Evolutionary conservation across 768 basidiomycete species (phyloP), one percentile per base, ranked within the genome.

Genomic region (Xerocomus spinulosus): DNA sequence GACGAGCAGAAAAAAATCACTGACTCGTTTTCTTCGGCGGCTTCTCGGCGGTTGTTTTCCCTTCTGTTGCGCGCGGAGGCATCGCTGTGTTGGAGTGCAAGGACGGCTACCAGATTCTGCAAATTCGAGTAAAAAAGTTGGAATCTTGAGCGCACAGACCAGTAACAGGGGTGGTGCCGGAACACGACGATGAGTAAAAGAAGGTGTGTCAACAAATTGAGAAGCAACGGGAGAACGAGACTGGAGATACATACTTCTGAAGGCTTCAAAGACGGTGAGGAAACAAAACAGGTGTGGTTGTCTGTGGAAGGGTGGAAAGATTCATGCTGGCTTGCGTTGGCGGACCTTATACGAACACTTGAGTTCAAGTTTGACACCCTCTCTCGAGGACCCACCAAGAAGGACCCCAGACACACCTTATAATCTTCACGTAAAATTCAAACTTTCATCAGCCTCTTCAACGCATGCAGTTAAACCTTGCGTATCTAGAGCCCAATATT

Each of bases 331-430:
- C 69, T 72, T 64, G 70, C 68, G 66, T 70, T 71, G 68, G 54
- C 79, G 77, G 78, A 73, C 76, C 78, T 81, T 80, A 79, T 80
- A 80, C 70, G 62, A 72, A 60, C 53, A 55, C 46, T 55, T 45
- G 46, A 62, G 50, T 61, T 48, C 54, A 39, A 50, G 55, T 61
- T 57, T 56, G 61, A 56, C 56, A 43, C 26, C 10, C 41, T 26
- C 51, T 54, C 37, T 53, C 49, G 47, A 58, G 58, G 54, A 54
- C 61, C 54, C 45, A 41, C 51, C 44, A 6, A 26, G 24, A 10
- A 25, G 49, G 64, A 68, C 65, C 65, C 67, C 67, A 23, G 55
- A 58, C 60, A 63, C 61, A 42, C 54, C 54, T 24, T 37, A 38
- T 44, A 30, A 50, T n/a, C 33, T 32, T 37, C 14, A 60, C 63